A percentile compares a stretch with the other conserved stretches of the same genome.
These are phyloP conservation scores for Ilyonectria sp. DNA, from an alignment of 2,329 filamentous ascomycete species.

Conservation along the genomic window DNA sequence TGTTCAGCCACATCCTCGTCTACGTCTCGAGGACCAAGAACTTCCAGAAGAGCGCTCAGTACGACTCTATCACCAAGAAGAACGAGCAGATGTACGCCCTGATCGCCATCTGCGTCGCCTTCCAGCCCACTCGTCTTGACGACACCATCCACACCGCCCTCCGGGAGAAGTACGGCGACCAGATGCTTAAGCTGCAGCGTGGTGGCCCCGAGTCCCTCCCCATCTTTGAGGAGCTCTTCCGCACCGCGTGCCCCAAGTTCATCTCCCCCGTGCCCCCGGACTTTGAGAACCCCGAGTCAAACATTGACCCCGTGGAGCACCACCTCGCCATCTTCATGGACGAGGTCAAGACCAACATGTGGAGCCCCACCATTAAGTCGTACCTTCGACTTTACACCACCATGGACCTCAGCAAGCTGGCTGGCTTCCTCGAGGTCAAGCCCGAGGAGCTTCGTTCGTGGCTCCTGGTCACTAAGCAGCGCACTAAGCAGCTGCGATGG, in stretches of 20 bases:
- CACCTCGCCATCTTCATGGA: conserved; percentile 99
- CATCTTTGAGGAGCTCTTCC: conserved; percentile 98
- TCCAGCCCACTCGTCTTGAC: conserved; percentile 96
- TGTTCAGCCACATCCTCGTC: conserved; percentile 99
- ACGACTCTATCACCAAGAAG: conserved; percentile 99
- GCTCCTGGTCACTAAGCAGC: conserved; percentile 98
- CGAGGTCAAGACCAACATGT: conserved; percentile 99
- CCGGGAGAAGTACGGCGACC: conserved; percentile 98
- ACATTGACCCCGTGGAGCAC: conserved; percentile 97
- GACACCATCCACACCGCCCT: conserved; percentile 99
- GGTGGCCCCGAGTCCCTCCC: conserved; percentile 95
- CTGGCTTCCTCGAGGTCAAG: conserved; percentile 96
- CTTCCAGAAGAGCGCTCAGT: conserved; percentile 99
- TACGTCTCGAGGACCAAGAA: conserved; percentile 99
- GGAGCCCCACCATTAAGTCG: conserved; percentile 96
- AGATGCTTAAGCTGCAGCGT: conserved; percentile 96
- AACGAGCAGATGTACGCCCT: conserved; percentile 99
- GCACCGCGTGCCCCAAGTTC: conserved; percentile 98
- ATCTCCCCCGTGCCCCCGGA: conserved; percentile 97
- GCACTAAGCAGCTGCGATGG: conserved; percentile 96
- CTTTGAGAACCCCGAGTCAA: conserved; percentile 96
- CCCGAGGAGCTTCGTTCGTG: conserved; percentile 96
- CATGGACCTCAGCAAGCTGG: conserved; percentile 98
- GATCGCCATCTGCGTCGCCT: conserved; percentile 98
- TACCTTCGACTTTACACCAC: conserved; percentile 99